Base-by-base conservation (phyloP, 768 basidiomycete species). In the Dentipellis sp. region DNA sequence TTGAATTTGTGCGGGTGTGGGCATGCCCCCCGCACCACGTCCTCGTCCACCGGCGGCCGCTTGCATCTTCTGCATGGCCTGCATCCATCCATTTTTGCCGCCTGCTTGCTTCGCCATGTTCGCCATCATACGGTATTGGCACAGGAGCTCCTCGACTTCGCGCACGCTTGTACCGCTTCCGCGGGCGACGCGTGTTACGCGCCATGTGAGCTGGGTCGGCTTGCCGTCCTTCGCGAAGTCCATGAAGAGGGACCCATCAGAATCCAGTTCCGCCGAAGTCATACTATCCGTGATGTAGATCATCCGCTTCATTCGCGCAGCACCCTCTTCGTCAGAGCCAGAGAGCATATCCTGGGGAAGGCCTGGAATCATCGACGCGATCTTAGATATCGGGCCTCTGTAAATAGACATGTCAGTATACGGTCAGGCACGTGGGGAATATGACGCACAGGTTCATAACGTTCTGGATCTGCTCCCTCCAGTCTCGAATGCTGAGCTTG, bases 251-350 rank as follows among this genome's bases (percentile, higher is more conserved):
- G 85, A 75, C 4, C 97, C 97, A 67, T 99, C 97, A 5, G 92
- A 95, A 72, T 99, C 93, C 53, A 99, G 81, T 70, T 99, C 97
- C 54, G 72, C 71, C 37, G 89, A 83, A 50, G 91, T 91, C 97
- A 99, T 99, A 65, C 91, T 92, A 69, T 99, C 97, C 10, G 93
- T 97, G 65, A 99, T 98, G 73, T 88, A 98, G 64, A 97, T 91
- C 89, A 99, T 92, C 57, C 94, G 86, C 72, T 97, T 97, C 83
- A 99, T 84, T 56, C 92, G 86, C 57, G 79, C 67, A 5, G 87
- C 81, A 34, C 91, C 92, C 63, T 99, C 95, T 69, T 97, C 94
- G 65, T 97, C 95, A 22, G 87, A 88, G 23, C 92, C 94, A 65
- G 90, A 86, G 56, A 97, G 78, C 62, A 98, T 73, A 45, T 91